Conservation (phyloP, 2,329 filamentous ascomycete genomes). For the Camillea tinctor region DNA sequence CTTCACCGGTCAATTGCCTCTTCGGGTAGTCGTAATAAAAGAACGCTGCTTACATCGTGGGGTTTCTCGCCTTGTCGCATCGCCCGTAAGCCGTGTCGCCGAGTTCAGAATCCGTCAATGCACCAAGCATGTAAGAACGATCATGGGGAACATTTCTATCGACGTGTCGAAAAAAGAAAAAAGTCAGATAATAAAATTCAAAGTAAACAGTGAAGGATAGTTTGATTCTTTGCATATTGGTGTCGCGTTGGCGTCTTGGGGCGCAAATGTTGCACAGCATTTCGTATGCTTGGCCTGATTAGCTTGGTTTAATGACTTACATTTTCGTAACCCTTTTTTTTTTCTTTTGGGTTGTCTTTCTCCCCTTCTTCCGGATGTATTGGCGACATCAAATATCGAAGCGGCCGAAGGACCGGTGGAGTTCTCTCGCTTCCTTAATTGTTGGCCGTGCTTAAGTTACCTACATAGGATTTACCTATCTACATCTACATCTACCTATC, state of each 20-base stretch:
- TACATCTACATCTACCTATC: too few relatives aligned
- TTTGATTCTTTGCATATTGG: slow-evolving; percentile 16
- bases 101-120: slow-evolving; percentile 12
- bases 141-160: slow-evolving; percentile 16
- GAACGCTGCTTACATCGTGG: slow-evolving; percentile 1
- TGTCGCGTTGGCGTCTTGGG: slow-evolving; percentile 11
- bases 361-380: background rate
- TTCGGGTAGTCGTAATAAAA: background rate
- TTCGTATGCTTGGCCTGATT: slow-evolving; percentile 1
- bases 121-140: slow-evolving; percentile 13
- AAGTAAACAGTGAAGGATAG: slow-evolving; percentile 11
- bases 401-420: background rate
- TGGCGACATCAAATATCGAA: background rate
- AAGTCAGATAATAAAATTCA: slow-evolving; percentile 13
- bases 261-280: background rate
- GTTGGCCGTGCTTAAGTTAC: background rate
- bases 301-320: background rate
- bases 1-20: slow-evolving; percentile 2
- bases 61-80: background rate
- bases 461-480: too few relatives aligned
- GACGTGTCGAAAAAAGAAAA: slow-evolving; percentile 9
- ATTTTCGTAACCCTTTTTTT: background rate
- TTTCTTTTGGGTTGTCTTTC: background rate
- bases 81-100: background rate
- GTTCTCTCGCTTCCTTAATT: background rate